Evolutionary conservation across 257 asterid species (phyloP).

Genomic region (Fraxinus cuspidata): DNA sequence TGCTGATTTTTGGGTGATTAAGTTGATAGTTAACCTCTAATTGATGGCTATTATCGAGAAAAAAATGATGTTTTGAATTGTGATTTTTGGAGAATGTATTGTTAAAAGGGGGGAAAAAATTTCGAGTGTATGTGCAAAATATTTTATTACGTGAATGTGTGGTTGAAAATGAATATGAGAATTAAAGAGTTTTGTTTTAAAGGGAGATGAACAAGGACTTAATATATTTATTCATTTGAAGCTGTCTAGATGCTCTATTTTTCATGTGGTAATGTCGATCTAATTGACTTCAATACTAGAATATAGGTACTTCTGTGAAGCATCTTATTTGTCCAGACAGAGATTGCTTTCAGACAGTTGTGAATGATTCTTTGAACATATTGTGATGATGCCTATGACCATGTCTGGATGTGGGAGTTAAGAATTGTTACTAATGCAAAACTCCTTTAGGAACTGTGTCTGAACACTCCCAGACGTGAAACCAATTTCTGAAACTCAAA

Average conservation of each 20-base stretch:
- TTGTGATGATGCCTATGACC: not conserved
- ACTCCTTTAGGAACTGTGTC: not conserved
- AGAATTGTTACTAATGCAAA: not conserved
- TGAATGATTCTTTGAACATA: not conserved
- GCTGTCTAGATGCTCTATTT: not conserved
- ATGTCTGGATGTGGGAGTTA: not conserved
- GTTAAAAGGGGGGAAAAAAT: too few relatives aligned
- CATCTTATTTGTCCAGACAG: not conserved
- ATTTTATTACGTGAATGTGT: too few relatives aligned
- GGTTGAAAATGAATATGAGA: too few relatives aligned
- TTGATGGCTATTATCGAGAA: too few relatives aligned
- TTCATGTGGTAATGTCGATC: not conserved
- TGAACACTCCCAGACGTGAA: not conserved
- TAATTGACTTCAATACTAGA: not conserved
- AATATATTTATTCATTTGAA: constrained; percentile 1
- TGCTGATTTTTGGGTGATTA: not conserved
- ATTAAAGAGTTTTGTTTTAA: too few relatives aligned
- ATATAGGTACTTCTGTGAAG: not conserved
- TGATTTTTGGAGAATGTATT: too few relatives aligned
- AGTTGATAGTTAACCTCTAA: not conserved
- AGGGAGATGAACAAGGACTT: too few relatives aligned
- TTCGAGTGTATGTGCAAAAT: too few relatives aligned
- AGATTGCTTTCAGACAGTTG: not conserved
- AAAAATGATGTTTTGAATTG: too few relatives aligned
- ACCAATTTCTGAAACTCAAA: not conserved